Evolutionary conservation across 2,329 filamentous ascomycete species (phyloP).

Genomic region (Sodiomyces alkalinus): DNA sequence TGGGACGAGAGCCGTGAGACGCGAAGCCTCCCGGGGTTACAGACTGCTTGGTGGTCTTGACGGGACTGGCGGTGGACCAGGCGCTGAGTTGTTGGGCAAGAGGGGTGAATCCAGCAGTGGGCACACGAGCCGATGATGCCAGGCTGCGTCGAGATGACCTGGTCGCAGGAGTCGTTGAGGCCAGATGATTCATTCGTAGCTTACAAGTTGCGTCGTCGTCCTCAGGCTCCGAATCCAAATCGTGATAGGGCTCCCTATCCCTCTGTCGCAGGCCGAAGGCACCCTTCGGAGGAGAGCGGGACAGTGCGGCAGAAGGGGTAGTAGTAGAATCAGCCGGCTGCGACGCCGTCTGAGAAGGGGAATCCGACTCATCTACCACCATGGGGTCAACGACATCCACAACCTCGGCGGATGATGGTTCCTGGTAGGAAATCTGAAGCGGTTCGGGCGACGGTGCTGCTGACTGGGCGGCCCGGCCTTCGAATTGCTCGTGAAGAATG

Average conservation of each 20-base stretch:
- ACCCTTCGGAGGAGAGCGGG: slow-evolving; percentile 12
- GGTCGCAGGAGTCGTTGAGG: slow-evolving; percentile 16
- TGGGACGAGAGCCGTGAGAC: not conserved
- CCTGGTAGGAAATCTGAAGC: slow-evolving; percentile 3
- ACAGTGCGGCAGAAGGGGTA: no score
- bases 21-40: no score
- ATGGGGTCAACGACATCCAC: slow-evolving; percentile 7
- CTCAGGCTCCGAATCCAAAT: slow-evolving; percentile 37
- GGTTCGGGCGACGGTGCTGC: not conserved
- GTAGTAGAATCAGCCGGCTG: no score
- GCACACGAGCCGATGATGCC: slow-evolving; percentile 11
- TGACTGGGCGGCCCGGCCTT: not conserved
- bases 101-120: slow-evolving; percentile 44
- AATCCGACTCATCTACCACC: slow-evolving; percentile 12
- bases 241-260: slow-evolving; percentile 27
- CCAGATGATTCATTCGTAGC: no score
- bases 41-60: slow-evolving; percentile 15
- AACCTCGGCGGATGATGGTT: no score
- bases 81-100: slow-evolving; percentile 44
- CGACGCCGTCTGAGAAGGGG: slow-evolving; percentile 9
- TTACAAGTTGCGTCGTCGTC: no score
- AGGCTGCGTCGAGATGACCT: slow-evolving; percentile 15
- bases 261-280: slow-evolving; percentile 31
- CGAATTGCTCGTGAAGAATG: slow-evolving; percentile 14
- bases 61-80: slow-evolving; percentile 48